A percentile compares a stretch with the other conserved stretches of the same genome.
Conservation (phyloP, 257 asterid genomes). For the Thymus mandschuricus region DNA sequence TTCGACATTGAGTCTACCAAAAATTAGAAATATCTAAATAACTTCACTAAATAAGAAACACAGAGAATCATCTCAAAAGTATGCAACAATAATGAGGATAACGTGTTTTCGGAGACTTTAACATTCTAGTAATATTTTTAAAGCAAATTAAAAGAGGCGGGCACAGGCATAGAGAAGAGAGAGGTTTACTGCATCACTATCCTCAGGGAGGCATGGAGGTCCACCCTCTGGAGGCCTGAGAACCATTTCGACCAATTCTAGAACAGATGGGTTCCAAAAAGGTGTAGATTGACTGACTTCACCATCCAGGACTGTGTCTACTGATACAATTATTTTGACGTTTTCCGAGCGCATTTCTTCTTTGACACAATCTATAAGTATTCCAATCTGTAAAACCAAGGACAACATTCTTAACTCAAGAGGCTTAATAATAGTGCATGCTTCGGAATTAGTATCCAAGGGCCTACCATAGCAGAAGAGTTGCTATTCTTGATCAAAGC, state of each 20-base stretch:
- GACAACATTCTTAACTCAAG: conserved; percentile 15
- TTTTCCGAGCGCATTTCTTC: conserved; percentile 65
- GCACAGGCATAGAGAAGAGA: conserved; percentile 26
- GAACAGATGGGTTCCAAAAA: conserved; percentile 71
- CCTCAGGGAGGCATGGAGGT: conserved; percentile 87
- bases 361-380: conserved; percentile 72
- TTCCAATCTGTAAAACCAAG: conserved; percentile 53
- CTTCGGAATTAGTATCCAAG: conserved; percentile 30
- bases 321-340: conserved; percentile 35
- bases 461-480: conserved; percentile 84
- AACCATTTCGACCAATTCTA: conserved; percentile 74
- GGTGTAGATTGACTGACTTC: conserved; percentile 34
- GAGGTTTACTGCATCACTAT: conserved; percentile 76
- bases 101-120: background rate
- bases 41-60: background rate
- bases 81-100: background rate
- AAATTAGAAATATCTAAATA: background rate
- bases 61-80: background rate
- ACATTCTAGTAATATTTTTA: too few species aligned
- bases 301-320: conserved; percentile 29
- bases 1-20: too few species aligned
- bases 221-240: conserved; percentile 86
- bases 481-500: conserved; percentile 69
- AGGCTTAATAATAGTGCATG: conserved; percentile 17
- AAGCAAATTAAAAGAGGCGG: conserved; percentile 1